Conservation (phyloP, 352 stramenopile species). For the Phytophthora hybrid region DNA sequence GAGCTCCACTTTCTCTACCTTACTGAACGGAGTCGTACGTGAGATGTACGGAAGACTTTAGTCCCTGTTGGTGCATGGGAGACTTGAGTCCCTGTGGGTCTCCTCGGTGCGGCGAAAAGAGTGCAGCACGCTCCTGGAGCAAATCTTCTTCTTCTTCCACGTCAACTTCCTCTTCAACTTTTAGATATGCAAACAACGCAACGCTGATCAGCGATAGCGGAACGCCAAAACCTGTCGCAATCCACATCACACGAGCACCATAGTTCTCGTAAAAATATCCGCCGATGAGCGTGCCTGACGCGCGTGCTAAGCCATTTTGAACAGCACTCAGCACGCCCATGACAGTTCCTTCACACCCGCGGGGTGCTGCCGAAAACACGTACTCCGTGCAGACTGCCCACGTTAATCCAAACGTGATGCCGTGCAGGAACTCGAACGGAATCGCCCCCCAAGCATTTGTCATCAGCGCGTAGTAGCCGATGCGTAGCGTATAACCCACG, state of each 20-base stretch:
- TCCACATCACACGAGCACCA: constrained; percentile 71
- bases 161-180: constrained; percentile 41
- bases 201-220: constrained; percentile 69
- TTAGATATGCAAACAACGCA: constrained; percentile 66
- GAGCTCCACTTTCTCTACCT: not conserved
- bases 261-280: constrained; percentile 84
- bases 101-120: constrained; percentile 38
- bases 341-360: constrained; percentile 66
- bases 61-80: constrained; percentile 16
- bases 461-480: constrained; percentile 78
- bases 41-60: constrained; percentile 27
- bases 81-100: constrained; percentile 34
- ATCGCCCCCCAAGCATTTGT: constrained; percentile 79
- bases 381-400: constrained; percentile 80
- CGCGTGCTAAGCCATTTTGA: constrained; percentile 71
- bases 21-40: constrained; percentile 31
- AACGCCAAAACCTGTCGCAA: constrained; percentile 64
- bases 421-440: constrained; percentile 82
- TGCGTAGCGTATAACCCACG: constrained; percentile 62
- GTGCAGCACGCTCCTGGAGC: constrained; percentile 22
- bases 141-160: constrained; percentile 23
- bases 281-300: constrained; percentile 67
- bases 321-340: constrained; percentile 79
- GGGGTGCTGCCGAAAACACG: constrained; percentile 65
- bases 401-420: constrained; percentile 71